Conservation (phyloP, 2,329 filamentous ascomycete genomes). For the Colletotrichum incanum region DNA sequence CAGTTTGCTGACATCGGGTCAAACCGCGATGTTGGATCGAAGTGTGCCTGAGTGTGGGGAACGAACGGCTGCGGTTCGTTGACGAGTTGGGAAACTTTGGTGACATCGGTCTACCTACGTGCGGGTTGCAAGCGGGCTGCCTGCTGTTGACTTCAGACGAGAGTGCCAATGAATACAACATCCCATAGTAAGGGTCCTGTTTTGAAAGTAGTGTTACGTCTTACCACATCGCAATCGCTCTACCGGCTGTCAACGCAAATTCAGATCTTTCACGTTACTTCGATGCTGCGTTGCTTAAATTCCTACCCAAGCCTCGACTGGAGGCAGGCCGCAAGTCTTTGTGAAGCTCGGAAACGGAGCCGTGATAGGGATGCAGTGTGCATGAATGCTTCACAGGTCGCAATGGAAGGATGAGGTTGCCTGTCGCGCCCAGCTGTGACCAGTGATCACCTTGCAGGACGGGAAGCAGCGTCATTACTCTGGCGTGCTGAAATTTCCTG, state of each 20-base stretch:
- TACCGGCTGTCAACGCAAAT: not conserved
- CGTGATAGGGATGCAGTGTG: not conserved
- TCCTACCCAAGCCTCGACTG: not conserved
- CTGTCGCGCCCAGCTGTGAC: conserved; percentile 12
- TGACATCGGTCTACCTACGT: not conserved
- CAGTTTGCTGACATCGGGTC: conserved; percentile 11
- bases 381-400: not conserved
- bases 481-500: not conserved
- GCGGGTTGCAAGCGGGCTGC: not conserved
- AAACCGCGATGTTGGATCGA: conserved; percentile 15
- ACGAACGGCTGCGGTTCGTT: conserved; percentile 17
- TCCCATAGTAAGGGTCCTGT: not conserved
- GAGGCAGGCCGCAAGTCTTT: not conserved
- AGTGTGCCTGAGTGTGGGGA: conserved; percentile 11
- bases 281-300: not conserved
- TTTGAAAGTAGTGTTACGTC: not conserved
- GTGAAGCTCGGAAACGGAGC: conserved; percentile 4
- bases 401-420: not conserved
- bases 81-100: not conserved
- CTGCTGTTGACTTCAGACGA: conserved; percentile 23
- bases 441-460: not conserved
- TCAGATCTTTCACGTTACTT: not conserved
- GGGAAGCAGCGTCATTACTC: not conserved
- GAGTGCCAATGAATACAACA: conserved; percentile 2
- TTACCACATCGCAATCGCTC: not conserved